Evolutionary conservation across 2,329 filamentous ascomycete genomes (phyloP).

Genomic region (Fusarium siculi): DNA sequence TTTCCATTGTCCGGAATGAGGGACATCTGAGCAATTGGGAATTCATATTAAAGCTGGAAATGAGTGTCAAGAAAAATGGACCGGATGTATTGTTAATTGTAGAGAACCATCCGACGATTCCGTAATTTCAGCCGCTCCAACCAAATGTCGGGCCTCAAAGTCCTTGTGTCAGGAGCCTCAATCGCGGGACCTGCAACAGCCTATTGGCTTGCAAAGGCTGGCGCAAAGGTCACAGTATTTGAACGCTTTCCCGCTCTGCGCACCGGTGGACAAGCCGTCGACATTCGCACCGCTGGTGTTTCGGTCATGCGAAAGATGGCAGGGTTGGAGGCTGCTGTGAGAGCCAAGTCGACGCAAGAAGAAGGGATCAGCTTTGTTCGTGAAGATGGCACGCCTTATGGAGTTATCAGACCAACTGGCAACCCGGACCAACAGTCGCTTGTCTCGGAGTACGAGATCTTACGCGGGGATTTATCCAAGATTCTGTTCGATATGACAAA

Average conservation of each 20-base stretch:
- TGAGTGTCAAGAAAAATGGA: neutral
- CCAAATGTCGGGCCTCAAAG: conserved; percentile 31
- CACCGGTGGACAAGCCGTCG: conserved; percentile 51
- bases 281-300: conserved; percentile 52
- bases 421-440: conserved; percentile 21
- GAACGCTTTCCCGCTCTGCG: conserved; percentile 51
- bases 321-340: conserved; percentile 42
- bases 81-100: too few relatives aligned
- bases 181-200: conserved; percentile 47
- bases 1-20: conserved; percentile 2
- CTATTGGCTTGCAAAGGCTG: conserved; percentile 45
- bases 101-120: neutral
- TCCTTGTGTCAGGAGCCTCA: conserved; percentile 48
- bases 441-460: conserved; percentile 17
- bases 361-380: conserved; percentile 18
- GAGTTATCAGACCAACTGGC: conserved; percentile 10
- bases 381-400: neutral
- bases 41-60: neutral
- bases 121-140: neutral
- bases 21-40: neutral
- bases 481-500: conserved; percentile 10
- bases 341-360: conserved; percentile 9
- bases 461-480: conserved; percentile 13
- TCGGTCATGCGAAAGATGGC: conserved; percentile 53
- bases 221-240: conserved; percentile 51